A percentile compares a stretch with the other conserved stretches of the same genome.
These are phyloP conservation scores for Phyllostachys edulis DNA, from an alignment of 176 grass and related monocot species.

Conservation along the genomic window DNA sequence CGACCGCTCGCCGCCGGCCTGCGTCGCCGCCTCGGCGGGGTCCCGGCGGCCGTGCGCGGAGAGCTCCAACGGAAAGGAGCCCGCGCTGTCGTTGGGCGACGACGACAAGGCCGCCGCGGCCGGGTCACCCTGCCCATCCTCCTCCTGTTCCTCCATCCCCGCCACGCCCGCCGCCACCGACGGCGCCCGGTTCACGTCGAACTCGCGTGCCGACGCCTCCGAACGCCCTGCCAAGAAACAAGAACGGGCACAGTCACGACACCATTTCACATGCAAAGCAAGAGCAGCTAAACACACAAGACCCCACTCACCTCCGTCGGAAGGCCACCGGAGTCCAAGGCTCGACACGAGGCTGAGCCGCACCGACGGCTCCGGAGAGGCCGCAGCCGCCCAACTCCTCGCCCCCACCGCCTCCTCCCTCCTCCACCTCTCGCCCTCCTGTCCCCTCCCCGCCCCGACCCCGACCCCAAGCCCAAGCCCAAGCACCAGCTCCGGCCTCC, in stretches of 20 bases:
- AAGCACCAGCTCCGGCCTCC: slow-evolving; percentile 47
- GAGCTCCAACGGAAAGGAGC: slow-evolving; percentile 57
- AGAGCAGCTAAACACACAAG: background rate
- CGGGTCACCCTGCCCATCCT: slow-evolving; percentile 6
- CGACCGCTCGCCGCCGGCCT: slow-evolving; percentile 33
- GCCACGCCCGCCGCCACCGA: slow-evolving; percentile 15
- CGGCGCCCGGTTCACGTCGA: slow-evolving; percentile 72
- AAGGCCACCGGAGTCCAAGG: slow-evolving; percentile 49
- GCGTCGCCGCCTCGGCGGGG: slow-evolving; percentile 7
- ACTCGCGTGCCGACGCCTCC: slow-evolving; percentile 44
- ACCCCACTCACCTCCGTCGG: background rate
- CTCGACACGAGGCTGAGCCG: slow-evolving; percentile 55
- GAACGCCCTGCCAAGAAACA: slow-evolving; percentile 34
- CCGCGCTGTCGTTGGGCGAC: slow-evolving; percentile 63
- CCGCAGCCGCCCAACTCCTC: background rate
- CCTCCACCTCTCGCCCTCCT: background rate
- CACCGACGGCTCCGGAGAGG: slow-evolving; percentile 37
- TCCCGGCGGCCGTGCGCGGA: background rate
- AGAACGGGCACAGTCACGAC: background rate
- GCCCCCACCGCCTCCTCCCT: background rate
- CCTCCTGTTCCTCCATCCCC: slow-evolving; percentile 17
- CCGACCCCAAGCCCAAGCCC: slow-evolving; percentile 40
- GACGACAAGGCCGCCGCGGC: slow-evolving; percentile 44
- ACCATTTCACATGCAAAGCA: background rate
- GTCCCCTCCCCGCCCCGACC: background rate